A percentile compares a stretch with the other conserved stretches of the same genome.
These are phyloP conservation scores for Vigna mungo DNA, from an alignment of 306 rosid genomes.

Conservation along the genomic window DNA sequence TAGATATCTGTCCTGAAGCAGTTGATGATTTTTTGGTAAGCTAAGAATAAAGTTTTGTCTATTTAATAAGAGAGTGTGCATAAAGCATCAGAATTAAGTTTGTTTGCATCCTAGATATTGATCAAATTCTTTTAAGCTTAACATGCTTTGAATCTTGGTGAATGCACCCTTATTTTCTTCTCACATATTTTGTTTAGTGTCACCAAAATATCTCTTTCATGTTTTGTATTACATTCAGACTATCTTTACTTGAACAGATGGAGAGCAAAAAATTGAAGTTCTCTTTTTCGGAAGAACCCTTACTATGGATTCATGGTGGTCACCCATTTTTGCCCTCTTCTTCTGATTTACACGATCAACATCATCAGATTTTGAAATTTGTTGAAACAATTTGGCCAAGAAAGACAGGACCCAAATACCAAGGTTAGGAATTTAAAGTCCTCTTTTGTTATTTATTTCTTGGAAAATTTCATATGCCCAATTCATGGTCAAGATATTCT, in stretches of 20 bases:
- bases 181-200: neutral
- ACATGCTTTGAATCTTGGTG: neutral
- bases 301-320: constrained; percentile 93
- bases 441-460: constrained; percentile 27
- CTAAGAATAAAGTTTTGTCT: neutral
- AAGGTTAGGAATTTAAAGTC: constrained; percentile 51
- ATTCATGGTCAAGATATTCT: constrained; percentile 15
- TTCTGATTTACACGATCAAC: constrained; percentile 61
- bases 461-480: neutral
- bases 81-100: neutral
- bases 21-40: constrained; percentile 70
- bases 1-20: constrained; percentile 61
- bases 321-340: constrained; percentile 79
- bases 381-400: constrained; percentile 74
- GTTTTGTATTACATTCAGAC: constrained; percentile 12
- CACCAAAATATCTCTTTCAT: neutral
- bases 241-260: constrained; percentile 48
- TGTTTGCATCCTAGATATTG: neutral
- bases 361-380: constrained; percentile 58
- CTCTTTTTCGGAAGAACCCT: constrained; percentile 62
- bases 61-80: neutral
- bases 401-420: constrained; percentile 45
- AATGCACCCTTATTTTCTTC: neutral
- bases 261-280: constrained; percentile 57
- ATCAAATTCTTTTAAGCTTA: neutral